These are phyloP conservation scores for Priceomyces fermenticarens DNA, from an alignment of 805 yeast species.

Conservation along the genomic window DNA sequence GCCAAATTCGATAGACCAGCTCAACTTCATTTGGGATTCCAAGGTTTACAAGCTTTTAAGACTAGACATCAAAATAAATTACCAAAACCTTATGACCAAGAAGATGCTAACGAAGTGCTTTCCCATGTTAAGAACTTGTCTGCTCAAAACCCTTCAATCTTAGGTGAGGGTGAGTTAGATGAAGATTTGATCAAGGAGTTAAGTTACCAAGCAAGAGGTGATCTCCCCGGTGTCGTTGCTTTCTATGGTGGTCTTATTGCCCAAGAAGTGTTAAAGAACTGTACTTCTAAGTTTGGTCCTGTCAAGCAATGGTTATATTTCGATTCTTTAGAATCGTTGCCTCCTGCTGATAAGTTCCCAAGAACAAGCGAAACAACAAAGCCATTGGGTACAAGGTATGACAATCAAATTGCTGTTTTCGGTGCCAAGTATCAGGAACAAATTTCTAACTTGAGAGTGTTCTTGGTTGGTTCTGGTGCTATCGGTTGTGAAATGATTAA, in stretches of 20 bases:
- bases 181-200: conserved; percentile 66
- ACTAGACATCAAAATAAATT: conserved; percentile 57
- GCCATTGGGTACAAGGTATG: conserved; percentile 82
- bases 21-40: conserved; percentile 88
- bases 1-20: conserved; percentile 93
- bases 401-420: conserved; percentile 92
- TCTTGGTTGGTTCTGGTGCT: conserved; percentile 96
- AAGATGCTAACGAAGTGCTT: conserved; percentile 69
- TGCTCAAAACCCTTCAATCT: conserved; percentile 51
- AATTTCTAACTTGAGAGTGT: conserved; percentile 74
- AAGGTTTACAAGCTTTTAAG: conserved; percentile 77
- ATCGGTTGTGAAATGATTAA: conserved; percentile 98
- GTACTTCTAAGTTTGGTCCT: conserved; percentile 94
- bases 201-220: conserved; percentile 86
- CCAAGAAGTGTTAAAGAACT: conserved; percentile 93
- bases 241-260: conserved; percentile 93
- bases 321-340: conserved; percentile 90
- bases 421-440: conserved; percentile 74
- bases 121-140: conserved; percentile 59
- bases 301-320: conserved; percentile 88
- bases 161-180: conserved; percentile 55
- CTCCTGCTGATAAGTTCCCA: conserved; percentile 52
- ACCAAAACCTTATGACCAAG: conserved; percentile 74
- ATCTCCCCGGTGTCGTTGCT: conserved; percentile 84
- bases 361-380: conserved; percentile 70